Conservation (phyloP, 2,329 filamentous ascomycete species). For the Colletotrichum lindemuthianum region DNA sequence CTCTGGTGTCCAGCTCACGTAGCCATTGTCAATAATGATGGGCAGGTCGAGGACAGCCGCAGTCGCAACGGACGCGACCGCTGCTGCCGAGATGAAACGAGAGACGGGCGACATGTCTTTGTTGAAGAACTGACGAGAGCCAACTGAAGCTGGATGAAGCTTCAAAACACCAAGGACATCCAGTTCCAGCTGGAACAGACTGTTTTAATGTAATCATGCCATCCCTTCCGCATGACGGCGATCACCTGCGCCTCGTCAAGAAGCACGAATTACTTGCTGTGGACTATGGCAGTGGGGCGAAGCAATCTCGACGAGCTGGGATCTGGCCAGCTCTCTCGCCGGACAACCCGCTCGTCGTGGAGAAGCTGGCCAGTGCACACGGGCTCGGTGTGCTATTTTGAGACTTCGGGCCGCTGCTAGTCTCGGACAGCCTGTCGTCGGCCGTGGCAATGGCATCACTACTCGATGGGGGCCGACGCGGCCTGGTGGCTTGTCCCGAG, state of each 20-base stretch:
- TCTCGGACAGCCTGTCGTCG: background rate
- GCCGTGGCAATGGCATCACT: background rate
- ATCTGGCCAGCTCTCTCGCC: background rate
- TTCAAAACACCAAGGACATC: background rate
- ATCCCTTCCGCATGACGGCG: constrained; percentile 2
- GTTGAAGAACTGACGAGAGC: background rate
- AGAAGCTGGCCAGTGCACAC: constrained; percentile 15
- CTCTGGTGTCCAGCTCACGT: background rate
- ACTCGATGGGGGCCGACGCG: no score
- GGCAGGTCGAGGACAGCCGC: constrained; percentile 35
- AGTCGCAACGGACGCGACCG: constrained; percentile 20
- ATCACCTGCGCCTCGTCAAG: constrained; percentile 23
- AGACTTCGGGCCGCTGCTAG: constrained; percentile 10
- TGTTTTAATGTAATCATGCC: background rate
- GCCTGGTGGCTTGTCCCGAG: no score
- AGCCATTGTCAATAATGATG: constrained; percentile 31
- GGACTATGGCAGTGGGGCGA: constrained; percentile 3
- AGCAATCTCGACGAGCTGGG: constrained; percentile 24
- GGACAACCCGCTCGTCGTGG: constrained; percentile 18
- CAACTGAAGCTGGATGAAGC: constrained; percentile 4
- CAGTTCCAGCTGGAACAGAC: background rate
- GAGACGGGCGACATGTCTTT: constrained; percentile 20
- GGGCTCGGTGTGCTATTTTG: background rate
- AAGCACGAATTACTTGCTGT: background rate
- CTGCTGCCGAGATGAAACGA: constrained; percentile 23